phyloP scores from a whole-genome alignment of 2,329 filamentous ascomycete genomes.

The Pseudovirgaria hyperparasitica region DNA sequence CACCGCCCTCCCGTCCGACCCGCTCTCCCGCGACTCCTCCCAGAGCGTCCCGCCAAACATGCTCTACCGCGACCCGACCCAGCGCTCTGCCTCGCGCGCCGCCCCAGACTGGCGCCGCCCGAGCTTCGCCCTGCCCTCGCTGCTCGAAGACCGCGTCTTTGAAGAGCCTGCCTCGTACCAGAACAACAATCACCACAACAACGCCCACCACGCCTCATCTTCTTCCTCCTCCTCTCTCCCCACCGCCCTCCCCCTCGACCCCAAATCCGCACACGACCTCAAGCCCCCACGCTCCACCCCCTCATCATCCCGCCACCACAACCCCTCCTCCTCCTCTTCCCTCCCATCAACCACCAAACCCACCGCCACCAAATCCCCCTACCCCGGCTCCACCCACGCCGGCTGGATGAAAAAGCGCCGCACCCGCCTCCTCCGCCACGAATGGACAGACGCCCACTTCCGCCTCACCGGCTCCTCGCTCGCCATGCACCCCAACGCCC shows the following conservation, averaged over 20 bases:
- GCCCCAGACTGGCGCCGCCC: constrained; percentile 45
- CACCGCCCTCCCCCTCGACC: constrained; percentile 14
- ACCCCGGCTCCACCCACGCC: constrained; percentile 51
- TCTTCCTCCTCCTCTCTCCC: too few relatives aligned
- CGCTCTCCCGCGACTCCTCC: constrained; percentile 64
- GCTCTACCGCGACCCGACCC: constrained; percentile 51
- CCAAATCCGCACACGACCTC: constrained; percentile 19
- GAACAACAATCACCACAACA: too few relatives aligned
- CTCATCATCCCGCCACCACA: constrained; percentile 18
- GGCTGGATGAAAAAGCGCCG: constrained; percentile 94
- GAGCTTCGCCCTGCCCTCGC: constrained; percentile 56
- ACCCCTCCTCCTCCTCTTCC: constrained; percentile 19
- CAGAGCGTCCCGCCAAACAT: constrained; percentile 93
- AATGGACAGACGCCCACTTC: constrained; percentile 90
- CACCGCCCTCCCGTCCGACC: constrained; percentile 57
- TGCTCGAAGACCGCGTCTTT: constrained; percentile 50
- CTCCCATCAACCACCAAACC: constrained; percentile 21
- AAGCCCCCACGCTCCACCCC: constrained; percentile 20
- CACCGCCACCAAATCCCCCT: constrained; percentile 18
- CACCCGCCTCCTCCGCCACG: constrained; percentile 75
- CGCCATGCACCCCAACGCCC: constrained; percentile 52
- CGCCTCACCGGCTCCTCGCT: constrained; percentile 52
- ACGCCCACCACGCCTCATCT: constrained; percentile 7
- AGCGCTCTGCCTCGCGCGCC: constrained; percentile 31
- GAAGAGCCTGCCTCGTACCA: constrained; percentile 24